A percentile compares a stretch with the other conserved stretches of the same genome.
These are phyloP conservation scores for Petunia hybrid DNA, from an alignment of 305 asterid species.

Conservation along the genomic window DNA sequence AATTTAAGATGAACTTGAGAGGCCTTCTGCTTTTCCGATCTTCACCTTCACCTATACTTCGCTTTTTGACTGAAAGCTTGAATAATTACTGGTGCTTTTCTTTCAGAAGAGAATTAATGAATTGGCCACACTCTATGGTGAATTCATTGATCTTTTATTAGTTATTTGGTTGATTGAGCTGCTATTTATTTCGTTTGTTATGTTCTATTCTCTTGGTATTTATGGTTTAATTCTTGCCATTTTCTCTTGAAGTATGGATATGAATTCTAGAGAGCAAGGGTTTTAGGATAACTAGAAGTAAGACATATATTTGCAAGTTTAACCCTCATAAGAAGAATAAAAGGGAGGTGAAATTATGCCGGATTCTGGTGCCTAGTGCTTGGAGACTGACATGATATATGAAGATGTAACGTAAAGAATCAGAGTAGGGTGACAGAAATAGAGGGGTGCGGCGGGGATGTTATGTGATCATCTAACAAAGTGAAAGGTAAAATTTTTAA, in stretches of 20 bases:
- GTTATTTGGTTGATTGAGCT: not conserved
- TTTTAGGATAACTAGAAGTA: not conserved
- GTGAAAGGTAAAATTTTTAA: not conserved
- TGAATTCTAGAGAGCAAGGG: not conserved
- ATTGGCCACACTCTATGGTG: not conserved
- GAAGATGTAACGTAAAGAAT: not conserved
- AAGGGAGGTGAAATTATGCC: not conserved
- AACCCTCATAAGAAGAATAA: not conserved
- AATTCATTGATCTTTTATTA: not conserved
- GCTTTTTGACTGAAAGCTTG: not conserved
- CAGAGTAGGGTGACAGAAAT: not conserved
- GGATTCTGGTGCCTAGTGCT: not conserved
- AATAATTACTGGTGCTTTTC: slow-evolving; percentile 2
- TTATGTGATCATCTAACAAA: not conserved
- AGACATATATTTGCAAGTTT: not conserved
- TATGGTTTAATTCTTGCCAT: not conserved
- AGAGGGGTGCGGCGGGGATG: not conserved
- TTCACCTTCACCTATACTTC: not conserved
- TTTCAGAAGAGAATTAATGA: slow-evolving; percentile 20
- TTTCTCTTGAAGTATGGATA: not conserved
- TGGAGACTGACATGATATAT: not conserved
- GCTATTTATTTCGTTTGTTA: not conserved
- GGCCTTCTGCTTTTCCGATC: not conserved
- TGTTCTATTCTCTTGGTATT: not conserved
- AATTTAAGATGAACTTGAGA: slow-evolving; percentile 6